Conservation (phyloP, 2,329 filamentous ascomycete genomes). For the Balansia obtecta region DNA sequence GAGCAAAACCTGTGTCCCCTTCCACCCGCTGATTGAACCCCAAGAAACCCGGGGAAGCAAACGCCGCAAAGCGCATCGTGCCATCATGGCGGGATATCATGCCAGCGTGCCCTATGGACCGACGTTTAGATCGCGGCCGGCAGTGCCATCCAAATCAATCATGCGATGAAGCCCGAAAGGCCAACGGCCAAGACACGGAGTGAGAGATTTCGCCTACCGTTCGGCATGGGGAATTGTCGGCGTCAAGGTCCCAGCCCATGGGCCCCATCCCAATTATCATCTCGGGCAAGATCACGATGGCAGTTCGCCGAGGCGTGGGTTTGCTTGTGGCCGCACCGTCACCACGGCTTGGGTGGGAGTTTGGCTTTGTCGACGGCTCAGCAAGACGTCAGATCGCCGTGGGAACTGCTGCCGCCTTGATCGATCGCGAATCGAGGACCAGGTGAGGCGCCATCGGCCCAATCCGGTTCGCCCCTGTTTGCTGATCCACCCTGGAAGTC, state of each 20-base stretch:
- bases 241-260: not conserved
- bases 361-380: slow-evolving; percentile 11
- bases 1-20: too few species aligned
- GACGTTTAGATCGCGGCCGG: not conserved
- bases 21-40: too few species aligned
- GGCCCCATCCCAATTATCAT: too few species aligned
- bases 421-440: slow-evolving; percentile 5
- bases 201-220: not conserved
- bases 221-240: not conserved
- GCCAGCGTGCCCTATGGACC: not conserved
- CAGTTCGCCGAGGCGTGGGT: slow-evolving; percentile 2
- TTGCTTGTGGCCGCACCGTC: not conserved
- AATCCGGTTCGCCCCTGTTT: slow-evolving; percentile 2
- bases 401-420: not conserved
- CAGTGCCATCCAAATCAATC: not conserved
- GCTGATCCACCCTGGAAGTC: not conserved
- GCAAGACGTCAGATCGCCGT: slow-evolving; percentile 5
- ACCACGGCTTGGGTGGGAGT: slow-evolving; percentile 3
- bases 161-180: not conserved
- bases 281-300: not conserved
- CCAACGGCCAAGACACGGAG: not conserved
- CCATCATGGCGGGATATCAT: not conserved
- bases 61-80: not conserved
- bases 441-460: slow-evolving; percentile 6
- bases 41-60: too few species aligned